These are phyloP conservation scores for Thraustotheca clavata DNA, from an alignment of 352 stramenopile genomes.

Conservation along the genomic window DNA sequence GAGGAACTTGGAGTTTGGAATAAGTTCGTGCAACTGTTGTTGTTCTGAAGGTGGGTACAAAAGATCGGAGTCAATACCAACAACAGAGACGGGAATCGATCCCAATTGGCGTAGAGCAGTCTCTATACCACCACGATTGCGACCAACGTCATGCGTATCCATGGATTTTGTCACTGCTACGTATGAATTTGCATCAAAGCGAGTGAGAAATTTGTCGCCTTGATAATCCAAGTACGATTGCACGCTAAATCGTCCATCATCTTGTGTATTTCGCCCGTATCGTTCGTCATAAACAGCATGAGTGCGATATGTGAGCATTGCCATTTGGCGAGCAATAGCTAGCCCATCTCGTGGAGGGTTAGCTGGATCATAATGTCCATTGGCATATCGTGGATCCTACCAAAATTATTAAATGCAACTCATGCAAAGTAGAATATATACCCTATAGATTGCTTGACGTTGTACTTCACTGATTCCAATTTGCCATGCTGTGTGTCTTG, in stretches of 20 bases:
- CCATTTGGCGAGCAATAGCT: constrained; percentile 91
- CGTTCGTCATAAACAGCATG: constrained; percentile 87
- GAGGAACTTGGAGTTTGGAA: constrained; percentile 82
- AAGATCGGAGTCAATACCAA: constrained; percentile 93
- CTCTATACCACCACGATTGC: constrained; percentile 69
- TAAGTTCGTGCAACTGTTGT: constrained; percentile 63
- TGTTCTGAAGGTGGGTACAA: constrained; percentile 93
- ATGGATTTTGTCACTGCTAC: constrained; percentile 93
- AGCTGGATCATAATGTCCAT: constrained; percentile 58
- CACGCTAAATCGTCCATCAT: constrained; percentile 67
- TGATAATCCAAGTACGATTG: constrained; percentile 88
- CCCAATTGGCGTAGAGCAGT: constrained; percentile 41
- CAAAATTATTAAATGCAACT: background rate
- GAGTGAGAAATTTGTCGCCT: constrained; percentile 91
- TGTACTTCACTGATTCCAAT: constrained; percentile 94
- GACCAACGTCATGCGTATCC: constrained; percentile 93
- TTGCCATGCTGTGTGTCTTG: constrained; percentile 93
- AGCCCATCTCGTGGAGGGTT: constrained; percentile 73
- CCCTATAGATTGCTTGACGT: constrained; percentile 92
- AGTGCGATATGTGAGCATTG: constrained; percentile 96
- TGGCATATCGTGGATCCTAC: constrained; percentile 84
- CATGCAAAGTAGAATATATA: background rate
- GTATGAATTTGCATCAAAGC: constrained; percentile 96
- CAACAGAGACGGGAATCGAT: constrained; percentile 76
- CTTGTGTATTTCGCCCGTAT: constrained; percentile 70